Conservation (phyloP, 306 rosid species). For the Mimosa pudica region DNA sequence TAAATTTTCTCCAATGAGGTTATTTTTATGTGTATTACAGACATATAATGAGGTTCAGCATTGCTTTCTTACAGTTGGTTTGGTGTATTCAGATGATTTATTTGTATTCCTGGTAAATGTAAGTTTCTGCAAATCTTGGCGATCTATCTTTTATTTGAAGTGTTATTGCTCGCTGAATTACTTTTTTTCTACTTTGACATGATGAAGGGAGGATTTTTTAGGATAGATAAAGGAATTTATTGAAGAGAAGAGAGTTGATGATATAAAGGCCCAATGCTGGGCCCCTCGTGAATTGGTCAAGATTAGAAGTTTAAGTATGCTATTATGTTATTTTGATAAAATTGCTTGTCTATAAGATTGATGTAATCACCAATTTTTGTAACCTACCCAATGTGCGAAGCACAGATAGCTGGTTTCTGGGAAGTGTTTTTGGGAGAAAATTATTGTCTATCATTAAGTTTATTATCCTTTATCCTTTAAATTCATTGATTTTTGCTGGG, state of each 20-base stretch:
- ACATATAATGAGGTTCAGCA: constrained; percentile 93
- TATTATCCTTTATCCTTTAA: background rate
- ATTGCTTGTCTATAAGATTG: background rate
- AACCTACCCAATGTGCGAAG: background rate
- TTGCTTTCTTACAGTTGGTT: constrained; percentile 92
- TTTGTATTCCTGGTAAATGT: constrained; percentile 83
- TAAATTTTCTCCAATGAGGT: constrained; percentile 23
- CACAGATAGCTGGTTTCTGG: constrained; percentile 1
- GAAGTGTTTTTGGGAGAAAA: background rate
- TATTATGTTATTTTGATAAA: background rate
- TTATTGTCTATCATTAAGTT: background rate
- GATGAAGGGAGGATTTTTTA: background rate
- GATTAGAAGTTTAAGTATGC: background rate
- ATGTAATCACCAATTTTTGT: background rate
- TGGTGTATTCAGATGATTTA: constrained; percentile 89
- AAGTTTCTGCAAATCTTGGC: constrained; percentile 44
- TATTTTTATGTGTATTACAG: constrained; percentile 51
- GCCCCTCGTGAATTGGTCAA: background rate
- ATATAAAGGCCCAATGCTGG: background rate
- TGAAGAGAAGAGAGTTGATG: background rate
- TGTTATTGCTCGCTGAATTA: constrained; percentile 23
- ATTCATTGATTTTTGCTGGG: background rate
- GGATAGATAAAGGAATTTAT: background rate
- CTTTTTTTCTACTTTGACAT: background rate
- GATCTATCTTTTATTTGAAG: constrained; percentile 16